Percentiles rank a stretch among this genome's conserved stretches.
Evolutionary conservation across 2,329 filamentous ascomycete genomes (phyloP).

Genomic region (Samsoniella hepiali): DNA sequence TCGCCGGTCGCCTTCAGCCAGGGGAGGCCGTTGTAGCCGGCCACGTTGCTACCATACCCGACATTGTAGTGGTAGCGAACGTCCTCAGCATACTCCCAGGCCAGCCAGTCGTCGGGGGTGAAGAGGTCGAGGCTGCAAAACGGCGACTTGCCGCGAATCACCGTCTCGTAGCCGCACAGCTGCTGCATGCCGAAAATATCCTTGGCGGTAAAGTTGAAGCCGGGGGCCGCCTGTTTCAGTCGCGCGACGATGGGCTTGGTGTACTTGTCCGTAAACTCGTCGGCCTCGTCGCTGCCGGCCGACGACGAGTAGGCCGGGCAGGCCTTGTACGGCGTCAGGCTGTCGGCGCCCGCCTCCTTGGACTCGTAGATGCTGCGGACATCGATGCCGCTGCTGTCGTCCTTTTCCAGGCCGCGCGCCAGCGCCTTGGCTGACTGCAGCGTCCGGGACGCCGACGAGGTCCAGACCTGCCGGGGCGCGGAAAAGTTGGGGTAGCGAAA

Average conservation of each 20-base stretch:
- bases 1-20: constrained; percentile 62
- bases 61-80: constrained; percentile 63
- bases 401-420: constrained; percentile 52
- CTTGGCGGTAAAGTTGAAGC: constrained; percentile 60
- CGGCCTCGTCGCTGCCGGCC: constrained; percentile 53
- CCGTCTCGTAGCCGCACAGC: constrained; percentile 63
- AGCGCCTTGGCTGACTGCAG: constrained; percentile 56
- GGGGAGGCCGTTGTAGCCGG: constrained; percentile 59
- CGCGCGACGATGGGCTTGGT: constrained; percentile 59
- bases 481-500: constrained; percentile 56
- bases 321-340: constrained; percentile 60
- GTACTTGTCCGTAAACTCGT: constrained; percentile 51
- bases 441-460: constrained; percentile 61
- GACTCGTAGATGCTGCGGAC: constrained; percentile 56
- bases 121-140: constrained; percentile 61
- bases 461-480: constrained; percentile 55
- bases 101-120: constrained; percentile 60
- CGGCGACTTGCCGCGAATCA: constrained; percentile 58
- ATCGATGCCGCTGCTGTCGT: constrained; percentile 48
- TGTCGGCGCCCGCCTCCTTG: constrained; percentile 55
- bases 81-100: constrained; percentile 63
- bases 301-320: constrained; percentile 61
- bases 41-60: constrained; percentile 59
- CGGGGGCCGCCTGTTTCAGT: constrained; percentile 48
- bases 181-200: constrained; percentile 66